Evolutionary conservation across 2,329 filamentous ascomycete species (phyloP), one percentile per base, ranked within the genome.

Genomic region (Talaromyces sp.): DNA sequence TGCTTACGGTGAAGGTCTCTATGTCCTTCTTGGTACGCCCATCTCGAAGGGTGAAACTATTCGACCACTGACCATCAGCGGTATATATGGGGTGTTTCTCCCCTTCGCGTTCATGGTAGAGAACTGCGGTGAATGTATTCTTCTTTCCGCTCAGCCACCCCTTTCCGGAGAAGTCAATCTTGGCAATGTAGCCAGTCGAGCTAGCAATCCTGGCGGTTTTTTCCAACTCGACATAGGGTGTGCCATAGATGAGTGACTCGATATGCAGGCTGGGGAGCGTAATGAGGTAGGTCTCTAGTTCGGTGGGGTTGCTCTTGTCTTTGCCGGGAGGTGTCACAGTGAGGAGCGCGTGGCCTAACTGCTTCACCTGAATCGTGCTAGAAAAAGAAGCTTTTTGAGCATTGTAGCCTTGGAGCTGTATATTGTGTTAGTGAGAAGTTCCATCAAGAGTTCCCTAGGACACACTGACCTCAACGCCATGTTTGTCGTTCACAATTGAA

Each of bases 101-200:
- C 88, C 91, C 77, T 78, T 87, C 76, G 65, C 82, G 85, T 64
- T 79, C 87, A 78, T 76, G 90, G 78, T 89, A 92, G 61, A 98
- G 75, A 28, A 82, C 82, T 14, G 92, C 94, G 12, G 82, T 86
- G 74, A 98, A 92, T 61, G 85, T 90, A 80, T 98, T 98, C 82
- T 96, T 97, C 83, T 96, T 96, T 67, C 94, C 95, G 53, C 89
- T 92, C 9, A 99, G 78, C 94, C 94, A 99, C 62, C 94, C 94
- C 74, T 92, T 94, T 70, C 94, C 93, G 64, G 87, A 90, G 80
- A 96, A 99, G 74, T 96, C 92, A 70, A 98, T 90, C 79, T 92
- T 93, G 66, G 91, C 86, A 4, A 92, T 89, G 79, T 89, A 97
- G 59, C 95, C 94, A 2, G 88, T 89, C 28, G 89, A 95, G 66